These are phyloP conservation scores for Pichia nanzhaoensis DNA, from an alignment of 805 yeast genomes.

Conservation along the genomic window DNA sequence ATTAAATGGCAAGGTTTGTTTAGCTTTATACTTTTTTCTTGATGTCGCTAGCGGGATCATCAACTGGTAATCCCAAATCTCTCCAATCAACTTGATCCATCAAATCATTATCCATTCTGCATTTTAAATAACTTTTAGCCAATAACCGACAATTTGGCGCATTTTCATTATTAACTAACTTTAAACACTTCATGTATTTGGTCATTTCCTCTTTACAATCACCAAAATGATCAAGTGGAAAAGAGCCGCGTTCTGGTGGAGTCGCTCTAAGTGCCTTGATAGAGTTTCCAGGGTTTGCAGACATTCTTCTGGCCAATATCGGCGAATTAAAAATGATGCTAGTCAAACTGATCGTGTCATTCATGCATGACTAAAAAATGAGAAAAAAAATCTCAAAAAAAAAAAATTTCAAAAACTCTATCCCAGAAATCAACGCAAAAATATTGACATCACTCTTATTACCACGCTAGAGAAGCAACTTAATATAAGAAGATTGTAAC, in stretches of 20 bases:
- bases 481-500: too few relatives aligned
- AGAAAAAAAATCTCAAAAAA: too few relatives aligned
- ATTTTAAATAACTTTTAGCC: slow-evolving; percentile 74
- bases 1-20: too few relatives aligned
- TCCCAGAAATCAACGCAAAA: too few relatives aligned
- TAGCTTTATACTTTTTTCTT: not conserved
- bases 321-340: too few relatives aligned
- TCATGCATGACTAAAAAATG: too few relatives aligned
- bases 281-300: slow-evolving; percentile 42
- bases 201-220: slow-evolving; percentile 78
- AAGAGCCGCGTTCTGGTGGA: slow-evolving; percentile 95
- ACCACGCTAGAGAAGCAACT: too few relatives aligned
- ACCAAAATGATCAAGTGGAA: slow-evolving; percentile 83
- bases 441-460: too few relatives aligned
- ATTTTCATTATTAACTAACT: slow-evolving; percentile 70
- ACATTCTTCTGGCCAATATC: slow-evolving; percentile 18
- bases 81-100: slow-evolving; percentile 34
- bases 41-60: slow-evolving; percentile 8
- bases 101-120: slow-evolving; percentile 74
- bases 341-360: too few relatives aligned
- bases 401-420: too few relatives aligned
- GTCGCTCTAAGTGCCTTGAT: slow-evolving; percentile 60
- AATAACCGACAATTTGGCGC: slow-evolving; percentile 85
- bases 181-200: slow-evolving; percentile 71
- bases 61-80: slow-evolving; percentile 33